Evolutionary conservation across 345 rosid genomes (phyloP).

Genomic region (Tarenaya hassleriana): DNA sequence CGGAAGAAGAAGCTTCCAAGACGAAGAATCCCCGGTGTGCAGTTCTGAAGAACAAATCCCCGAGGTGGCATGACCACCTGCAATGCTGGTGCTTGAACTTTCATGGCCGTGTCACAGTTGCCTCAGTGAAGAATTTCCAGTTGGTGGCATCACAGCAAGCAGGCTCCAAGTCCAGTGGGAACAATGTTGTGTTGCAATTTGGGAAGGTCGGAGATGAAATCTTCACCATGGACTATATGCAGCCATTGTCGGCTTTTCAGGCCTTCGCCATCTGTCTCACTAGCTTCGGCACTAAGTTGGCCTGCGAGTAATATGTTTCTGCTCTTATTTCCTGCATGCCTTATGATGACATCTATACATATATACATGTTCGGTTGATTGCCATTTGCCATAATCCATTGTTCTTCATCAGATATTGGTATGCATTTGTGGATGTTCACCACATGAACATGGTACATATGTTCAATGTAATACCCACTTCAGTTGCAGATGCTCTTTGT

Average conservation of each 20-base stretch:
- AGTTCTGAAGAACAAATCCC: constrained; percentile 45
- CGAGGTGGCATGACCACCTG: constrained; percentile 61
- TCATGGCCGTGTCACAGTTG: constrained; percentile 62
- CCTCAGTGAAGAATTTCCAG: constrained; percentile 62
- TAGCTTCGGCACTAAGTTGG: constrained; percentile 59
- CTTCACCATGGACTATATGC: constrained; percentile 58
- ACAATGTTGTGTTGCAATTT: constrained; percentile 52
- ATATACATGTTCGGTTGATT: too few relatives aligned
- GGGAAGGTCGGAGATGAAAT: constrained; percentile 52
- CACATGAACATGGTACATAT: too few relatives aligned
- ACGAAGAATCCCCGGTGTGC: constrained; percentile 29
- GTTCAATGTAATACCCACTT: too few relatives aligned
- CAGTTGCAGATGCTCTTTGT: too few relatives aligned
- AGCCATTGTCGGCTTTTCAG: constrained; percentile 58
- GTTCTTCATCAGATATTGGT: too few relatives aligned
- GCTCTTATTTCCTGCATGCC: not conserved
- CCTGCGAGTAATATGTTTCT: constrained; percentile 37
- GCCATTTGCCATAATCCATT: too few relatives aligned
- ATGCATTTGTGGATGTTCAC: too few relatives aligned
- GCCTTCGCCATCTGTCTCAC: constrained; percentile 62
- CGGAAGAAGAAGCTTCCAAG: constrained; percentile 19
- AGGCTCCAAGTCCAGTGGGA: constrained; percentile 40
- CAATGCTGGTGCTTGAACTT: constrained; percentile 71
- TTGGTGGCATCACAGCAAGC: constrained; percentile 40
- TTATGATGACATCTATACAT: too few relatives aligned